phyloP scores from a whole-genome alignment of 805 yeast genomes.

The Yarrowia hollandica region DNA sequence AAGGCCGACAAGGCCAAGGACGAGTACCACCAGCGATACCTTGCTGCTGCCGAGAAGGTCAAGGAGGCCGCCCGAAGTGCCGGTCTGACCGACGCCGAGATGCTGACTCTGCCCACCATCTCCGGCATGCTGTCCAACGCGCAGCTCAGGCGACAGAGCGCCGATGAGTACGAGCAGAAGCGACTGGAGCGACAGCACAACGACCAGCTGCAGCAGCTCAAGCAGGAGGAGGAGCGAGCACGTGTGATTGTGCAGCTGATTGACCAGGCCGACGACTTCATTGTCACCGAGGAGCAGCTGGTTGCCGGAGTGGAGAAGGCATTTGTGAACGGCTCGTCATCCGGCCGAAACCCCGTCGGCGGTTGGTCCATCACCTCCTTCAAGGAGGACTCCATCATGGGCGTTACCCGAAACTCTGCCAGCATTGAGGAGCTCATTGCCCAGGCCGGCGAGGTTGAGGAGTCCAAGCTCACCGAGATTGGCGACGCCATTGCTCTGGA shows the following conservation, averaged over 20 bases:
- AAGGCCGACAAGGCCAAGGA: slow-evolving; percentile 3
- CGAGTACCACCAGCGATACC: neutral
- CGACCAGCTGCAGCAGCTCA: slow-evolving; percentile 56
- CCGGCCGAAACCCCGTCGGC: slow-evolving; percentile 7
- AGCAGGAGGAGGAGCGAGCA: slow-evolving; percentile 55
- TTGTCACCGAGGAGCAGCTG: slow-evolving; percentile 69
- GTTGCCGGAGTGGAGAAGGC: slow-evolving; percentile 59
- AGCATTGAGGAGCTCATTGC: slow-evolving; percentile 14
- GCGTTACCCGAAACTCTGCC: slow-evolving; percentile 14
- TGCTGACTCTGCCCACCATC: slow-evolving; percentile 77
- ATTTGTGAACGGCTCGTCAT: slow-evolving; percentile 40
- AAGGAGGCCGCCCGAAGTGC: slow-evolving; percentile 40
- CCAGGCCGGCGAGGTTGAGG: neutral
- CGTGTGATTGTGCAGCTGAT: slow-evolving; percentile 64
- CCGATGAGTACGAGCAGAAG: slow-evolving; percentile 61
- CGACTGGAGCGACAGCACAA: slow-evolving; percentile 65
- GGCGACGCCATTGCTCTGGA: slow-evolving; percentile 28
- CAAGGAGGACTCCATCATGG: slow-evolving; percentile 24
- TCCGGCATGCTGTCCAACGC: slow-evolving; percentile 58
- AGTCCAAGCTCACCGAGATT: slow-evolving; percentile 30
- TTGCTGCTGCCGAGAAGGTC: slow-evolving; percentile 8
- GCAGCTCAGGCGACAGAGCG: slow-evolving; percentile 68
- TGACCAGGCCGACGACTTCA: slow-evolving; percentile 66
- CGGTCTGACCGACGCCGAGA: slow-evolving; percentile 47
- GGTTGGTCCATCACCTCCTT: slow-evolving; percentile 26